phyloP scores from a whole-genome alignment of 1,284 basidiomycete genomes.

The Cystobasidium slooffiae region DNA sequence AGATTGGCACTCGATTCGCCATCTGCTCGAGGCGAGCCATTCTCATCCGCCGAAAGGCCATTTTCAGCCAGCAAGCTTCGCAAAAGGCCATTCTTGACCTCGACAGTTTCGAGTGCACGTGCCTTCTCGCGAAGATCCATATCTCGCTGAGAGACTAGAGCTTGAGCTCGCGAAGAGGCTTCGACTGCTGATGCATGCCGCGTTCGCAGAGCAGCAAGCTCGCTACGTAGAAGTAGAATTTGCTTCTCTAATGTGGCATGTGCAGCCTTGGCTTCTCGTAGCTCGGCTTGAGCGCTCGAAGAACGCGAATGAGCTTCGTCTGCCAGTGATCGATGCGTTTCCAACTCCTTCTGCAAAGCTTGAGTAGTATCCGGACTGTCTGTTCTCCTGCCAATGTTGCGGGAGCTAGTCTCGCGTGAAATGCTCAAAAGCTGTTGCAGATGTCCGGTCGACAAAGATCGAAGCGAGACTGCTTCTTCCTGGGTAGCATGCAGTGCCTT shows the following conservation, averaged over 20 bases:
- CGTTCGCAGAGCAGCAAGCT: conserved; percentile 75
- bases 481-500: conserved; percentile 43
- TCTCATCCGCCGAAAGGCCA: conserved; percentile 74
- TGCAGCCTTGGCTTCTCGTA: conserved; percentile 70
- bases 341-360: conserved; percentile 76
- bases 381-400: conserved; percentile 15
- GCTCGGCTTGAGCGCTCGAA: conserved; percentile 70
- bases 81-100: conserved; percentile 77
- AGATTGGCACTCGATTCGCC: conserved; percentile 56
- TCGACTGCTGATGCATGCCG: conserved; percentile 74
- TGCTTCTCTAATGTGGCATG: conserved; percentile 72
- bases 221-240: conserved; percentile 71
- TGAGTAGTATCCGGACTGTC: conserved; percentile 58
- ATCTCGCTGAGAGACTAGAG: conserved; percentile 66
- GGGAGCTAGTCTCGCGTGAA: conserved; percentile 68
- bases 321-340: conserved; percentile 74
- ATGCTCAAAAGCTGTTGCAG: conserved; percentile 82
- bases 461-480: conserved; percentile 81
- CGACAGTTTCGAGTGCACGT: conserved; percentile 72
- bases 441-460: conserved; percentile 78
- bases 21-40: conserved; percentile 60
- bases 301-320: conserved; percentile 74
- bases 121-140: conserved; percentile 68
- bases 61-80: conserved; percentile 87
- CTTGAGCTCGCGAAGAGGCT: conserved; percentile 68